Conservation (phyloP, 2,329 filamentous ascomycete genomes). For the Aspergillus intermedius region DNA sequence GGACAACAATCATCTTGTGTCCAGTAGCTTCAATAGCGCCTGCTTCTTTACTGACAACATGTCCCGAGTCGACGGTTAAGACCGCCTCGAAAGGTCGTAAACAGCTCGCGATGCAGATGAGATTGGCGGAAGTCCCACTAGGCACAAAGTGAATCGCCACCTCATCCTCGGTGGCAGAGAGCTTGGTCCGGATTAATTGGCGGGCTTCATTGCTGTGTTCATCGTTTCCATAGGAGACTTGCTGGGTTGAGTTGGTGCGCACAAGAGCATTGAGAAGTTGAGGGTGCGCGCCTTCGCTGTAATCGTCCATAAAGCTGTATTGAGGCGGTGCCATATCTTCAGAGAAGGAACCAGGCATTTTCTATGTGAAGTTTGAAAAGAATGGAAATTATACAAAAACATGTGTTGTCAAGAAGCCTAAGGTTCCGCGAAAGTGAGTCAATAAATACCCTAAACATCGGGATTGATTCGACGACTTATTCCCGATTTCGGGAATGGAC, state of each 20-base stretch:
- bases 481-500: no score
- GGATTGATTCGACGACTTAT: no score
- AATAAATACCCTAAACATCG: no score
- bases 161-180: constrained; percentile 27
- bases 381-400: neutral
- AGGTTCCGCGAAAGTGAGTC: no score
- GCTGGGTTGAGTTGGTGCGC: constrained; percentile 40
- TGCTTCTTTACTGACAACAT: constrained; percentile 46
- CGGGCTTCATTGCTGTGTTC: constrained; percentile 40
- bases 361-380: neutral
- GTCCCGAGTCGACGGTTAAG: constrained; percentile 45
- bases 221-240: constrained; percentile 45
- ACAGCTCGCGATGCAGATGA: constrained; percentile 48
- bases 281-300: constrained; percentile 48
- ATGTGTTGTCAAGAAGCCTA: no score
- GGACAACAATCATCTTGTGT: constrained; percentile 48
- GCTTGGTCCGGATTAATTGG: constrained; percentile 33
- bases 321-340: constrained; percentile 14
- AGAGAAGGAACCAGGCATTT: neutral
- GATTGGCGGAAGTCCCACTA: constrained; percentile 47
- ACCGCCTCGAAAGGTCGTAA: constrained; percentile 47
- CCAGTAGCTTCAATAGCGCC: constrained; percentile 48
- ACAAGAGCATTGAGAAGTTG: constrained; percentile 44
- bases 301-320: constrained; percentile 48
- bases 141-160: constrained; percentile 48